Evolutionary conservation across 257 asterid species (phyloP).

Genomic region (Eucommia ulmoides): DNA sequence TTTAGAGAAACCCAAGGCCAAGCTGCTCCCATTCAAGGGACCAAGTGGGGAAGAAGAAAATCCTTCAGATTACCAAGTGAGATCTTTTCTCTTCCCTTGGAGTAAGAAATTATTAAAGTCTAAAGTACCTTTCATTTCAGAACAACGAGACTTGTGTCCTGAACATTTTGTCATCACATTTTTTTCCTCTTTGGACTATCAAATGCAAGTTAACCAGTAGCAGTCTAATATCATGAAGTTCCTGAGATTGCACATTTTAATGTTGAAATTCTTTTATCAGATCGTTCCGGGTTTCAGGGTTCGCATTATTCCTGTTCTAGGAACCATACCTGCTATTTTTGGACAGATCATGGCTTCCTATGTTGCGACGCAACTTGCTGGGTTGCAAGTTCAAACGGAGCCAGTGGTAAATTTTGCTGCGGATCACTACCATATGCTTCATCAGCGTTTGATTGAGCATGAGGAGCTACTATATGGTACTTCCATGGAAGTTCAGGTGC

Average conservation of each 20-base stretch:
- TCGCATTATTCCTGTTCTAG: conserved; percentile 94
- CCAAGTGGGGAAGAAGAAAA: conserved; percentile 83
- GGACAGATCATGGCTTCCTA: conserved; percentile 98
- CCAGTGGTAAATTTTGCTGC: conserved; percentile 78
- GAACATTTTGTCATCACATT: not conserved
- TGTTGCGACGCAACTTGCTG: conserved; percentile 71
- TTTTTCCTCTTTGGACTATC: not conserved
- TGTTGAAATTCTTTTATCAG: conserved; percentile 31
- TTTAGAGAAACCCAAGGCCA: conserved; percentile 86
- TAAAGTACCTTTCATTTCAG: not conserved
- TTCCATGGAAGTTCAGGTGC: conserved; percentile 69
- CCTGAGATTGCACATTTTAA: not conserved
- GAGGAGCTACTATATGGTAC: conserved; percentile 84
- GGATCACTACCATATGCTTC: conserved; percentile 73
- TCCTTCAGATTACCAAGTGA: conserved; percentile 97
- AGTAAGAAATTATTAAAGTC: not conserved
- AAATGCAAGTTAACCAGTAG: not conserved
- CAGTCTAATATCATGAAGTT: conserved; percentile 1
- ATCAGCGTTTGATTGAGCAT: conserved; percentile 89
- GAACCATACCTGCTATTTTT: conserved; percentile 93
- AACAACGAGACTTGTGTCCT: not conserved
- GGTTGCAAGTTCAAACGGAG: conserved; percentile 69
- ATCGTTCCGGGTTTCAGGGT: conserved; percentile 95
- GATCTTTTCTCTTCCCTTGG: conserved; percentile 10
- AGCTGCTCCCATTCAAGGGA: conserved; percentile 86